Evolutionary conservation across 106 monocot genomes (phyloP).

Genomic region (Posidonia australis): DNA sequence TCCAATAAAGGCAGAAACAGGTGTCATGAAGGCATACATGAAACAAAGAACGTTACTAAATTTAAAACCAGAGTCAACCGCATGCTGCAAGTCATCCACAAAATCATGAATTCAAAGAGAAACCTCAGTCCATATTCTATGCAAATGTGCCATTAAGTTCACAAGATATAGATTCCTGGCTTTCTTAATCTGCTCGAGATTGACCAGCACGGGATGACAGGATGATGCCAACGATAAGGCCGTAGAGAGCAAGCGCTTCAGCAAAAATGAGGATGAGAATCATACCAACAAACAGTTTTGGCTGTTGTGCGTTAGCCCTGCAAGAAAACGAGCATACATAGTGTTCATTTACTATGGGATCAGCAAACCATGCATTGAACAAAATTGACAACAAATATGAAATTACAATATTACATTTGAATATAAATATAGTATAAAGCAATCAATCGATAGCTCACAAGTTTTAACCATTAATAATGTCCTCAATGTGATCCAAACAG

Average conservation of each 20-base stretch:
- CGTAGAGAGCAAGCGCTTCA: conserved; percentile 3
- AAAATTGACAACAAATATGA: too few species aligned
- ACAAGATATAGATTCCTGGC: too few species aligned
- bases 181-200: conserved; percentile 17
- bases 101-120: not conserved
- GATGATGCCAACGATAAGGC: conserved; percentile 16
- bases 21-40: not conserved
- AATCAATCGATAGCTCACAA: too few species aligned
- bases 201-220: conserved; percentile 22
- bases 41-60: not conserved
- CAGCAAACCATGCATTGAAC: too few species aligned
- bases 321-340: not conserved
- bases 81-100: not conserved
- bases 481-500: too few species aligned
- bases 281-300: conserved; percentile 20
- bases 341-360: too few species aligned
- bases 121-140: not conserved
- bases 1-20: too few species aligned
- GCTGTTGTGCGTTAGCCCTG: conserved; percentile 22
- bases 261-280: conserved; percentile 22
- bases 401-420: too few species aligned
- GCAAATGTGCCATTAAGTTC: too few species aligned
- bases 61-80: not conserved
- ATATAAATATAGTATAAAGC: too few species aligned
- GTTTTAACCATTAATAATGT: too few species aligned